Base-by-base conservation (phyloP, 495 filamentous ascomycete species). In the Lophiostoma macrostomum region DNA sequence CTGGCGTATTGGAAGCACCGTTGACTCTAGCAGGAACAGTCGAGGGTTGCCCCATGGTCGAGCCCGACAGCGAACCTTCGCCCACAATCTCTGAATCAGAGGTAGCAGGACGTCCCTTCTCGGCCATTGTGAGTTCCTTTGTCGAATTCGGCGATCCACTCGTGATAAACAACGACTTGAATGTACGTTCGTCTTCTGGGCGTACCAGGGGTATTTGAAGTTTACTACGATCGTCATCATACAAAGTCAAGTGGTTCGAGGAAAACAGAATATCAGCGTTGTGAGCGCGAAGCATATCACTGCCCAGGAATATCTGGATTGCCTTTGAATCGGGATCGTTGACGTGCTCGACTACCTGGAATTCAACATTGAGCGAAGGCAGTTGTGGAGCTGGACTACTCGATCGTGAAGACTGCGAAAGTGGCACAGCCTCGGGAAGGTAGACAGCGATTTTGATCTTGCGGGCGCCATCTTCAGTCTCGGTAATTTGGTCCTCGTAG, bases 261-360 rank as follows among this genome's bases (percentile, higher is more conserved):
- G 93, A 96, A 64, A 98, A 90, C 10, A 96, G 71, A 23, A 98
- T 78, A 67, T 98, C 94, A 19, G 90, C 91, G 63, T 85, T 91
- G 67, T 94, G 87, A 24, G 87, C 76, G 42, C 91, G 83, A 42
- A 98, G 75, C 23, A 88, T 77, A 66, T 98, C 90, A 61, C 87
- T 94, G 34, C 91, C 91, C 42, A 96, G 73, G 57, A 94, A 85
- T 32, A 94, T 83, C 50, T 87, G 84, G 34, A 95, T 86, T 22
- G 71, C 71, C 53, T 73, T 81, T 22, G 75, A 68, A 19, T 76
- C 72, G 14, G 67, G 58, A 7, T 76, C 71, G 1, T 66, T 67
- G 38, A 69, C 66, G 20, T 78, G 74, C 16, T 84, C 81, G 24
- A 76, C 68, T 16, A 98, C 82, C 38, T 84, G 78, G 60, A 98